Percentiles rank a stretch among this genome's conserved stretches.
Conservation (phyloP, 495 filamentous ascomycete genomes). For the Penicillium taxi region DNA sequence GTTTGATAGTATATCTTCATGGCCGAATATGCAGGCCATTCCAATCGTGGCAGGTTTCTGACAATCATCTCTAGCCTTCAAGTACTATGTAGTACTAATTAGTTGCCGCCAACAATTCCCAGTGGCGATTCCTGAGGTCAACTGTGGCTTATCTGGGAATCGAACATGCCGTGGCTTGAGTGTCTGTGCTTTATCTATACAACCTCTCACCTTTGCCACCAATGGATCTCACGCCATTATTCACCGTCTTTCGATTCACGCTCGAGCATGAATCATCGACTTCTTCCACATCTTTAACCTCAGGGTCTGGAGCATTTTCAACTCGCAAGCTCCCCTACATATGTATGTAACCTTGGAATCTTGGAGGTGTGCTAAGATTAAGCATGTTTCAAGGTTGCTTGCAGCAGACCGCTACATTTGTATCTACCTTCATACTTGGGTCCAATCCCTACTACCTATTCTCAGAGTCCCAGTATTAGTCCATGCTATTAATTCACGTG, state of each 20-base stretch:
- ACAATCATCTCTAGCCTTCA: not conserved
- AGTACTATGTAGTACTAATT: slow-evolving; percentile 7
- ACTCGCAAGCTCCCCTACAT: not conserved
- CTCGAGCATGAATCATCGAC: no score
- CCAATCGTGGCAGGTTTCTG: not conserved
- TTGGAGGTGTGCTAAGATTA: no score
- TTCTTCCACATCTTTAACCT: not conserved
- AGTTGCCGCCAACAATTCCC: slow-evolving; percentile 6
- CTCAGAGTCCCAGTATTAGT: slow-evolving; percentile 3
- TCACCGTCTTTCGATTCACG: not conserved
- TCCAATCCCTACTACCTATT: slow-evolving; percentile 2
- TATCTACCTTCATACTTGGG: not conserved
- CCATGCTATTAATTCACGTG: slow-evolving; percentile 3
- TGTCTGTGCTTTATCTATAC: slow-evolving; percentile 6
- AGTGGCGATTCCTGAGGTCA: slow-evolving; percentile 11
- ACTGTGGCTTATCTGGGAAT: slow-evolving; percentile 10
- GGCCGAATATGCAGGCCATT: not conserved
- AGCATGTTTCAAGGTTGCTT: no score
- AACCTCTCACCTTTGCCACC: slow-evolving; percentile 7
- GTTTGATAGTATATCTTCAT: not conserved
- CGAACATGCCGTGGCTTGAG: slow-evolving; percentile 10
- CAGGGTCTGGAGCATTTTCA: not conserved
- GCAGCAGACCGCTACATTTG: not conserved
- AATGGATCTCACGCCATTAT: not conserved
- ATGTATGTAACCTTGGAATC: not conserved